Percentiles rank a stretch among this genome's conserved stretches.
These are phyloP conservation scores for Citrus maxima DNA, from an alignment of 345 rosid genomes.

Conservation along the genomic window DNA sequence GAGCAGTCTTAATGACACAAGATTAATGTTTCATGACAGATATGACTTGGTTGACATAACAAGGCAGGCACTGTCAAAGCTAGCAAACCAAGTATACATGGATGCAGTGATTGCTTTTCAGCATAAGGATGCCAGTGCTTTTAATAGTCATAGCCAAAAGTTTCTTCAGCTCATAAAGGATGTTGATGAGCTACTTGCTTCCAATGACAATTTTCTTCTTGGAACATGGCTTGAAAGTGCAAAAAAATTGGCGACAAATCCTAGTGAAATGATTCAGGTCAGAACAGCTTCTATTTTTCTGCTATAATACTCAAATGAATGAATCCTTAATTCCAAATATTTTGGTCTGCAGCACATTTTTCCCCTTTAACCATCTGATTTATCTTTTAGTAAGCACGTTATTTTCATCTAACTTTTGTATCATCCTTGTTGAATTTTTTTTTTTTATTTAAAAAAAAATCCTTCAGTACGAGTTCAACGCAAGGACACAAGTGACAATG, in stretches of 20 bases:
- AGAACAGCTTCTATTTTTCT: slow-evolving; percentile 7
- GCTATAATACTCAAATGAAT: neutral
- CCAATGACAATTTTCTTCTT: slow-evolving; percentile 75
- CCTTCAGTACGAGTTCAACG: slow-evolving; percentile 83
- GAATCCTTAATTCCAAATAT: neutral
- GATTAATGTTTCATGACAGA: slow-evolving; percentile 37
- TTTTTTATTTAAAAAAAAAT: neutral
- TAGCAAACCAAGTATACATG: slow-evolving; percentile 71
- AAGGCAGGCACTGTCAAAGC: slow-evolving; percentile 87
- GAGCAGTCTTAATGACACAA: neutral
- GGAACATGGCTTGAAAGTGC: slow-evolving; percentile 97
- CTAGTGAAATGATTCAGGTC: slow-evolving; percentile 69
- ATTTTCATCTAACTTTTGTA: neutral
- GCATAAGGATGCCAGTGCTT: slow-evolving; percentile 43
- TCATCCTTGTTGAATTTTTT: neutral
- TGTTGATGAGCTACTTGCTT: slow-evolving; percentile 70
- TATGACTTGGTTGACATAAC: slow-evolving; percentile 92
- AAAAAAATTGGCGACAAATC: slow-evolving; percentile 52
- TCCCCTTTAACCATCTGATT: neutral
- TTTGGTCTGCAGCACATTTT: neutral
- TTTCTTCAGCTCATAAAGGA: slow-evolving; percentile 73
- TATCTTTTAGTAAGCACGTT: neutral
- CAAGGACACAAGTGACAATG: slow-evolving; percentile 94
- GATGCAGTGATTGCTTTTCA: slow-evolving; percentile 64
- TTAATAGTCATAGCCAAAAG: slow-evolving; percentile 41